These are phyloP conservation scores for Neurospora sp. DNA, from an alignment of 495 filamentous ascomycete species.

Conservation along the genomic window DNA sequence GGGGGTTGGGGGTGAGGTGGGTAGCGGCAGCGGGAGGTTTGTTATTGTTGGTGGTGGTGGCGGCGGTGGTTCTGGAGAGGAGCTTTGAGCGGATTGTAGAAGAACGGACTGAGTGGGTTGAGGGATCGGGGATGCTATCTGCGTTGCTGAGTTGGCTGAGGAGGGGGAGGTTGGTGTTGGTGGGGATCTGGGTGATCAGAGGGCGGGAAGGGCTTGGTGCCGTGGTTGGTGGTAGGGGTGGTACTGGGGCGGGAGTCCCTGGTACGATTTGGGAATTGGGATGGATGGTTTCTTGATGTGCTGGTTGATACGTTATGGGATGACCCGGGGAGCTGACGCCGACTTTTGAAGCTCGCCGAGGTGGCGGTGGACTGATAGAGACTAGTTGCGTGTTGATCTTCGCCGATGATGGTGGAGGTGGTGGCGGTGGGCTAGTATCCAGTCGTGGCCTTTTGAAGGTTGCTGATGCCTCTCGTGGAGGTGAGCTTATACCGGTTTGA, in stretches of 20 bases:
- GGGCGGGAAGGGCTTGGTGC: conserved; percentile 26
- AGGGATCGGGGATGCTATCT: conserved; percentile 4
- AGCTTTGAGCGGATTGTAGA: background rate
- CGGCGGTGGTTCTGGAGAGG: background rate
- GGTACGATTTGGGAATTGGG: background rate
- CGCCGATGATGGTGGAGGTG: background rate
- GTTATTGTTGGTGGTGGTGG: background rate
- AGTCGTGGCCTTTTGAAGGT: background rate
- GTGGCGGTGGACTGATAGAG: background rate
- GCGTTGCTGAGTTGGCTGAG: conserved; percentile 5
- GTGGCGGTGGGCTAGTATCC: background rate
- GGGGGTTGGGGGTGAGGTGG: conserved; percentile 5
- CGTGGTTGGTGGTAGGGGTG: conserved; percentile 24
- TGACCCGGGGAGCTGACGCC: background rate
- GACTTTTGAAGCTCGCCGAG: background rate
- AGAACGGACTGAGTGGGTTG: background rate
- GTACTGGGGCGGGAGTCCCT: background rate
- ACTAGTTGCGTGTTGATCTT: background rate
- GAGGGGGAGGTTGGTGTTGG: conserved; percentile 8
- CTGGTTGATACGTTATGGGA: background rate
- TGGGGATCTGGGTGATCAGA: conserved; percentile 13
- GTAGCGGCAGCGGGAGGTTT: background rate
- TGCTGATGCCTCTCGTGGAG: background rate
- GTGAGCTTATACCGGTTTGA: background rate
- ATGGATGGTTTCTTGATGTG: background rate